phyloP scores from a whole-genome alignment of 2,329 filamentous ascomycete species.

The Graphium sp. region DNA sequence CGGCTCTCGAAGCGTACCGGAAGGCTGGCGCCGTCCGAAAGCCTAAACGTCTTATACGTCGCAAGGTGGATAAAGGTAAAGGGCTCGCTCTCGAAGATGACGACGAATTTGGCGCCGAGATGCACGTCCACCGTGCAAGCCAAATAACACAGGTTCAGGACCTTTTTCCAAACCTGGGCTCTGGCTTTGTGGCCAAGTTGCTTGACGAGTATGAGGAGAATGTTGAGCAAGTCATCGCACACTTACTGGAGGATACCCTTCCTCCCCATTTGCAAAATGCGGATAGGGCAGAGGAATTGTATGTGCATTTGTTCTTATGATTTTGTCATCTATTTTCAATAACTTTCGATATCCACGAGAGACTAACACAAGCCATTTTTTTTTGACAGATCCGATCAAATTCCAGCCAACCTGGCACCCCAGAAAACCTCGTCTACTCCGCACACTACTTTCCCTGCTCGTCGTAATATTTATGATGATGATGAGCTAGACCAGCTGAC shows the following conservation, averaged over 20 bases:
- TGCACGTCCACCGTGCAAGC: conserved; percentile 70
- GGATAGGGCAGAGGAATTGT: conserved; percentile 49
- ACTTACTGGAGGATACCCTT: conserved; percentile 64
- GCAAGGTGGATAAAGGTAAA: conserved; percentile 53
- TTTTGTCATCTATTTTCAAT: conserved; percentile 7
- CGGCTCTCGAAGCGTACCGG: conserved; percentile 41
- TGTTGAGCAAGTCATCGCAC: conserved; percentile 63
- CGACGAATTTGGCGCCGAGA: conserved; percentile 21
- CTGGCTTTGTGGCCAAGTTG: conserved; percentile 63
- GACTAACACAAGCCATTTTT: background rate
- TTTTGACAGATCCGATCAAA: background rate
- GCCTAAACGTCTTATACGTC: conserved; percentile 30
- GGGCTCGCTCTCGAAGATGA: conserved; percentile 17
- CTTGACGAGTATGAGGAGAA: conserved; percentile 66
- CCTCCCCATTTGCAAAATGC: conserved; percentile 47
- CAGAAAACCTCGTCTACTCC: conserved; percentile 35
- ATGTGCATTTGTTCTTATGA: conserved; percentile 11
- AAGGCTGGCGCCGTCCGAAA: conserved; percentile 34
- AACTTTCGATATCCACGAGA: conserved; percentile 5
- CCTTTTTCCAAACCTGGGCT: conserved; percentile 74
- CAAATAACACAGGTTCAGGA: conserved; percentile 85
- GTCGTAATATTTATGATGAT: conserved; percentile 63
- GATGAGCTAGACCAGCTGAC: conserved; percentile 63
- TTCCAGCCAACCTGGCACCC: conserved; percentile 30
- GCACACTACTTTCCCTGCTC: conserved; percentile 25